These are phyloP conservation scores for Aspergillus incahuasiensis DNA, from an alignment of 495 filamentous ascomycete genomes.

Conservation along the genomic window DNA sequence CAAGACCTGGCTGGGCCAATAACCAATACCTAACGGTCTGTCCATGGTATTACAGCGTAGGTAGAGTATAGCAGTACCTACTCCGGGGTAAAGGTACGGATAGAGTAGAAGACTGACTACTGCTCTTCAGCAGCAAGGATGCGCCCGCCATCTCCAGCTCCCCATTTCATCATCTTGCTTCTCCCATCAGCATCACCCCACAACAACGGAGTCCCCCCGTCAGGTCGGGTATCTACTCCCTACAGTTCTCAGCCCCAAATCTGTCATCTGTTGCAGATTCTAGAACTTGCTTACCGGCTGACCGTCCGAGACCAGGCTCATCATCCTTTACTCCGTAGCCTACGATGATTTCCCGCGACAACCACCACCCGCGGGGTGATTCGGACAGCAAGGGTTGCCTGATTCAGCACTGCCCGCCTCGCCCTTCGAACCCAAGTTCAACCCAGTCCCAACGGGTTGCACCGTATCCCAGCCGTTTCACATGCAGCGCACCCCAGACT, in stretches of 20 bases:
- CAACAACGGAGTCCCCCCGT: not conserved
- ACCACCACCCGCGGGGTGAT: slow-evolving; percentile 1
- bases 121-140: too few relatives aligned
- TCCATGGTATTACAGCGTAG: too few relatives aligned
- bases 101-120: too few relatives aligned
- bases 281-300: not conserved
- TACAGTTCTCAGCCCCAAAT: not conserved
- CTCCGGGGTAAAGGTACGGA: too few relatives aligned
- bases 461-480: slow-evolving; percentile 1
- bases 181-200: not conserved
- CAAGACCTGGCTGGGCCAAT: not conserved
- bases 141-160: too few relatives aligned
- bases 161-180: not conserved
- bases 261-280: not conserved
- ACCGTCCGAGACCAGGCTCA: not conserved
- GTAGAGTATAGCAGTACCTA: too few relatives aligned
- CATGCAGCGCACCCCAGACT: slow-evolving; percentile 4
- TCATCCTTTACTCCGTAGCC: not conserved
- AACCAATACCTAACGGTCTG: too few relatives aligned
- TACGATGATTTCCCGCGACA: too few relatives aligned
- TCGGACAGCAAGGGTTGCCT: slow-evolving; percentile 3
- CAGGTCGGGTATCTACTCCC: too few relatives aligned
- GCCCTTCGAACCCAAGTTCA: too few relatives aligned
- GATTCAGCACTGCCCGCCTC: slow-evolving; percentile 1
- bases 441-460: slow-evolving; percentile 1